phyloP scores from a whole-genome alignment of 2,329 filamentous ascomycete species.

The Claviceps sp. region DNA sequence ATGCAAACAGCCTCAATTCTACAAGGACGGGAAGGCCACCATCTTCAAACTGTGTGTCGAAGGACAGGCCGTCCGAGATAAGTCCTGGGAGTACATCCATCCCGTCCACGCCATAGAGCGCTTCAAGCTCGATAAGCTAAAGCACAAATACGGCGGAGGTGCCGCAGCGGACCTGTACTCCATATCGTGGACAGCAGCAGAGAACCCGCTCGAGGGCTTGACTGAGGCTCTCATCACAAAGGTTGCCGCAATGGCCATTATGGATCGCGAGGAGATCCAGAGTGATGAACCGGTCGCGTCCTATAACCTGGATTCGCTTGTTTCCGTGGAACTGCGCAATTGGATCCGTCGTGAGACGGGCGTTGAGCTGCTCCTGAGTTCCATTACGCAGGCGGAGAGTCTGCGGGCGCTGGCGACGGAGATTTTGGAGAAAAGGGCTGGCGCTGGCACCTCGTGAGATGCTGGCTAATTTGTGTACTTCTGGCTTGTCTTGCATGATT shows the following conservation, averaged over 20 bases:
- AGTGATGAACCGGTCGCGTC: constrained; percentile 14
- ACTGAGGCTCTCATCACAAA: constrained; percentile 6
- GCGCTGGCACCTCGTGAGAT: not conserved
- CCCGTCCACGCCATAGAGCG: constrained; percentile 1
- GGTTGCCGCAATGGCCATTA: constrained; percentile 6
- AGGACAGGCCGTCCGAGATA: not conserved
- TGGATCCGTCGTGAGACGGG: constrained; percentile 25
- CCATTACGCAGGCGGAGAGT: constrained; percentile 4
- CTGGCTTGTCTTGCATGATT: no score
- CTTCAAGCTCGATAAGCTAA: not conserved
- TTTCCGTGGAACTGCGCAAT: constrained; percentile 26
- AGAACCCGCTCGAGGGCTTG: constrained; percentile 1
- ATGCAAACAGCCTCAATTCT: constrained; percentile 1
- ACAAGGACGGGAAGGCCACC: not conserved
- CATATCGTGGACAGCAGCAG: constrained; percentile 3
- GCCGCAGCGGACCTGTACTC: not conserved
- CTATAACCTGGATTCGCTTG: constrained; percentile 29
- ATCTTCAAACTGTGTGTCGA: constrained; percentile 1
- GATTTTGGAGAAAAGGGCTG: not conserved
- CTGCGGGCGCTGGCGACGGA: constrained; percentile 2
- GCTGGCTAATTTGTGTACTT: not conserved
- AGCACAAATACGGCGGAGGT: not conserved
- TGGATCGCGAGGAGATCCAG: constrained; percentile 13
- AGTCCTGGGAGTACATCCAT: constrained; percentile 3
- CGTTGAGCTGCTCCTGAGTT: constrained; percentile 15